These are phyloP conservation scores for Theileria equi DNA, from an alignment of 169 alveolate genomes.

Conservation along the genomic window DNA sequence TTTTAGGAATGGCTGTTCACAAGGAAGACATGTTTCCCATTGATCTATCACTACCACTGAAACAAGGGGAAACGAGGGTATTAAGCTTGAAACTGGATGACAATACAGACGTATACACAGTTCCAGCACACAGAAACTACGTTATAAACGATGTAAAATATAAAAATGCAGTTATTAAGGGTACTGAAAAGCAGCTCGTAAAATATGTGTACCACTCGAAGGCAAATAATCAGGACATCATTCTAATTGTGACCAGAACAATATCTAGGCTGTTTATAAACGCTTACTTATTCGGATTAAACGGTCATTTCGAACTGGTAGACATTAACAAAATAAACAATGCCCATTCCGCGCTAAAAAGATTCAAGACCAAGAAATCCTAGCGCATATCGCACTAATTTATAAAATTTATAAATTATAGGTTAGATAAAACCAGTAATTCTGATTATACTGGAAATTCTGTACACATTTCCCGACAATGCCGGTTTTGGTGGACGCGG, in stretches of 20 bases:
- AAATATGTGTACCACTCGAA: conserved; percentile 51
- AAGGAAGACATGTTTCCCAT: conserved; percentile 29
- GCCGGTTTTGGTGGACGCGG: no score
- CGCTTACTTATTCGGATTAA: conserved; percentile 21
- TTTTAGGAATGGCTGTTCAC: conserved; percentile 2
- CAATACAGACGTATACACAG: conserved; percentile 42
- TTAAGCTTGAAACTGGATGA: conserved; percentile 34
- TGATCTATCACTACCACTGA: conserved; percentile 8
- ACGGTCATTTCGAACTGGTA: conserved; percentile 24
- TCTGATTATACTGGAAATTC: no score
- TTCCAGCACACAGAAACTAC: conserved; percentile 22
- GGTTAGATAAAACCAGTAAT: no score
- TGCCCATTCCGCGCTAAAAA: conserved; percentile 18
- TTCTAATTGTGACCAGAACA: conserved; percentile 35
- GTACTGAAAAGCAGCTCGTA: conserved; percentile 44
- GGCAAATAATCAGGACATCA: neutral
- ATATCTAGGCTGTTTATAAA: neutral
- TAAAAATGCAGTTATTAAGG: conserved; percentile 39
- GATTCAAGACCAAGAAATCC: no score
- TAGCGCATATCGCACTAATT: no score
- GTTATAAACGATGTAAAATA: conserved; percentile 35
- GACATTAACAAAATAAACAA: conserved; percentile 3
- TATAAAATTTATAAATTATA: no score
- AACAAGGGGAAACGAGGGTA: neutral
- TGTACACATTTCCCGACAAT: no score